Base-by-base conservation (phyloP, 2,329 filamentous ascomycete species). In the Coniella vitis region DNA sequence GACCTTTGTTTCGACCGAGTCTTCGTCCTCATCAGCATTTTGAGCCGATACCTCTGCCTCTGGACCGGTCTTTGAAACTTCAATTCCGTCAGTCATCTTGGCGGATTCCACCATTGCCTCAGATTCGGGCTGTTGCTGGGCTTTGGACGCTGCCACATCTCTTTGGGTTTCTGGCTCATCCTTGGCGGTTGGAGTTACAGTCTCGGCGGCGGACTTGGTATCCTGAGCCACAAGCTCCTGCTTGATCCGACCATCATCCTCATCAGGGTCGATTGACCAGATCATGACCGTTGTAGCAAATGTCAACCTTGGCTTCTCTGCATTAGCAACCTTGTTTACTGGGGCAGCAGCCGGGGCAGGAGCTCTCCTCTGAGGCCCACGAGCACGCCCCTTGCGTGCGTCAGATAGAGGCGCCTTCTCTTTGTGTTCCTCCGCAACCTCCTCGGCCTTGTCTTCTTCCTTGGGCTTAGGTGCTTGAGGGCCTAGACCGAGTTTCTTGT, bases 301-400 rank as follows among this genome's bases (percentile, higher is more conserved):
- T 16, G 65, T 69, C 38, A 81, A 61, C 3, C 64, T 61, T n/a
- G 67, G 63, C 12, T 60, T 58, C n/a, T 61, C 39, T 3, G 59
- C 48, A 40, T 58, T 57, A 19, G 54, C 49, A 55, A 47, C 60
- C 58, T 41, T 64, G 63, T 31, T 61, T 57, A 7, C 61, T 58
- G 5, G 64, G 56, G 64, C 61, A 3, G 63, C 60, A 3, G 58
- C 55, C 7, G 52, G 61, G 32, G 59, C 64, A 29, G 63, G 70
- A 2, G 65, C 68, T 20, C 72, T 64, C 53, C 68, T 70, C 67
- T 89, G 83, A 14, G 93, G 93, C 10, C 93, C 93, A 56, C 88
- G 84, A 19, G 93, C 93, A 56, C 93, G 79, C 20, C 90, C 83
- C 71, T 97, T 97, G 56, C 93, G 81, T 32, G 90, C 90, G 72